Evolutionary conservation across 2,329 filamentous ascomycete species (phyloP), one percentile per base, ranked within the genome.

Genomic region (Phialocephala sp.): DNA sequence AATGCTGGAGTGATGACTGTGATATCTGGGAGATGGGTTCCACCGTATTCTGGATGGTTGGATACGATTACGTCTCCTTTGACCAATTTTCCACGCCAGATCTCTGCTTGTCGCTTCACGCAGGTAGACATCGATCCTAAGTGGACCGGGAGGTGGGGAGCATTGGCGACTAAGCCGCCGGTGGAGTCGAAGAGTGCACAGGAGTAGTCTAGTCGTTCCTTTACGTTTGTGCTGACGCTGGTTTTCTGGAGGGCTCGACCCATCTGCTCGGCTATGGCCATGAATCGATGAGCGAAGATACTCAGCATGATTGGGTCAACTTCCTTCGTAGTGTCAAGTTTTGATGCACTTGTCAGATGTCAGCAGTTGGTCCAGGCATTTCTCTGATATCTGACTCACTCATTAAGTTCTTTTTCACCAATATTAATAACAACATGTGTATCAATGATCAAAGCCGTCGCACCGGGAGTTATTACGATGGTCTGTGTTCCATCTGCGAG

Each of bases 391-490:
- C 76, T 75, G 69, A 79, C 78, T 72, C 71, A 43, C 64, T 80
- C 85, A 78, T 75, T 82, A 68, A 61, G 75, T 67, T 75, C 85
- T 80, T 69, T 80, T 56, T 88, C 88, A 62, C 89, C 87, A 47
- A 95, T 85, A 69, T 97, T 93, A 74, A 97, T 94, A 8, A 97
- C 85, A 8, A 97, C 92, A 73, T 97, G 94, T 0, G 93, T 97
- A 68, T 92, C 85, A 20, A 97, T 88, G 37, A 97, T 83, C 27
- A 93, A 79, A 0, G 94, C 94, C 24, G 87, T 87, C 2, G 93
- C 87, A 36, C 86, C 86, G 0, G 94, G 94, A 0, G 92, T 91
- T 2, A 97, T 89, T 0, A 97, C 92, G 68, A 98, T 95, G 0
- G 94, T 98, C 78, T 97, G 94, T 0, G 91, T 94, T 9, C 90